Base-by-base conservation (phyloP, 345 rosid species). In the Isatis tinctoria region DNA sequence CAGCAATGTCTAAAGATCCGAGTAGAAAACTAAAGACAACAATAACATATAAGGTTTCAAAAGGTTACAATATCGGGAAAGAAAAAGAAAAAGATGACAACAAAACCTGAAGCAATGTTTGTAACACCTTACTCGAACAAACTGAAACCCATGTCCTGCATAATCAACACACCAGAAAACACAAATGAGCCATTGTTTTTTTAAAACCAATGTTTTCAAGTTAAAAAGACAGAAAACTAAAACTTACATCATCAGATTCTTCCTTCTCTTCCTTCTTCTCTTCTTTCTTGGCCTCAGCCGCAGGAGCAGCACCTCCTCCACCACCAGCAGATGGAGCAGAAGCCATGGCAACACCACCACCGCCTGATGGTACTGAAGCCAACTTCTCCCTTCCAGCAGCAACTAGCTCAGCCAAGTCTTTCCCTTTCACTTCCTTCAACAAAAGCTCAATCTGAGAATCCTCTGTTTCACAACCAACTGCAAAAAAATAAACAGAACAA, bases 371-470 rank as follows among this genome's bases (percentile, higher is more conserved):
- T 0, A 90, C 93, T 0, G 92, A 85, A 56, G 96, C 91, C 66
- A 90, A 53, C 82, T 90, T 93, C 82, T 90, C 96, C 83, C 91
- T 78, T 16, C 98, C 98, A 0, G 89, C 67, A 1, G 93, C 98
- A 85, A 93, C 80, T 24, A 93, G 74, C 73, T 93, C 98, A 1
- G 93, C 78, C 51, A 87, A 59, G 48, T 93, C 98, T 70, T 85
- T 87, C 0, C 96, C 98, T 52, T 77, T 78, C 3, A 90, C 87
- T 81, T 85, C 83, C 1, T 86, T 83, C 57, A 90, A 61, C 12
- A 93, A 81, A 56, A 90, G 80, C 62, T 85, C 85, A 72, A 93
- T 81, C 71, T 81, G 83, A 33, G 85, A 81, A 3, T 85, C 88
- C 0, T 86, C 93, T 6, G 79, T 54, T 16, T 90, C 98, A 39